A percentile compares a stretch with the other conserved stretches of the same genome.
phyloP scores from a whole-genome alignment of 208 protist genomes.

The Baffinella frigidus region DNA sequence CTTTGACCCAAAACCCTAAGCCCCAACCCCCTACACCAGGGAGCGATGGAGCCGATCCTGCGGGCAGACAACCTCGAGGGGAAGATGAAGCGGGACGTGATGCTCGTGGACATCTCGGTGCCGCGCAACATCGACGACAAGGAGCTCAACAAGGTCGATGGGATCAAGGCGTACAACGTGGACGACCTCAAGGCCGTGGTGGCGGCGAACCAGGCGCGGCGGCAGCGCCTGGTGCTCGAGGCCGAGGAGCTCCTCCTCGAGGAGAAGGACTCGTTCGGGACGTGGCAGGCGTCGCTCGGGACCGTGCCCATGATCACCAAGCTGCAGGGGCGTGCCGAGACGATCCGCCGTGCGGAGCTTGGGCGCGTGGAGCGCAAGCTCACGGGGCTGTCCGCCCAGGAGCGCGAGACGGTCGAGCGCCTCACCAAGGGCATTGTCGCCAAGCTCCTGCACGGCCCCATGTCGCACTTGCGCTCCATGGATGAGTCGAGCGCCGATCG shows the following conservation, averaged over 20 bases:
- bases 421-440: conserved; percentile 69
- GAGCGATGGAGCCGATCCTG: conserved; percentile 64
- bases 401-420: conserved; percentile 66
- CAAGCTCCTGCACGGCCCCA: conserved; percentile 70
- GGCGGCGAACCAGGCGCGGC: conserved; percentile 65
- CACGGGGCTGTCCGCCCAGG: conserved; percentile 17
- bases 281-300: conserved; percentile 57
- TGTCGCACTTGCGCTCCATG: conserved; percentile 64
- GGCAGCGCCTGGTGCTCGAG: conserved; percentile 64
- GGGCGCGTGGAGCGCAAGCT: conserved; percentile 57
- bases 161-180: conserved; percentile 67
- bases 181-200: conserved; percentile 71
- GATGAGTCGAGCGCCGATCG: not conserved
- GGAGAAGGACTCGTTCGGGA: conserved; percentile 44
- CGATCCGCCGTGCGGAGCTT: conserved; percentile 58
- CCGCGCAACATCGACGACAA: conserved; percentile 68
- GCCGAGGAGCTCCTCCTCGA: conserved; percentile 64
- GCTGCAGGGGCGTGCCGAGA: conserved; percentile 64
- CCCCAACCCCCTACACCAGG: too few species aligned
- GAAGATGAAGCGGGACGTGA: not conserved
- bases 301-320: conserved; percentile 64
- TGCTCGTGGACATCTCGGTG: conserved; percentile 70
- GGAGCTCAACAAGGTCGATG: conserved; percentile 57
- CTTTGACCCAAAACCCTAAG: too few species aligned
- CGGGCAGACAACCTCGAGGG: conserved; percentile 25